These are phyloP conservation scores for Exobasidium rhododendri DNA, from an alignment of 1,284 basidiomycete species.

Conservation along the genomic window DNA sequence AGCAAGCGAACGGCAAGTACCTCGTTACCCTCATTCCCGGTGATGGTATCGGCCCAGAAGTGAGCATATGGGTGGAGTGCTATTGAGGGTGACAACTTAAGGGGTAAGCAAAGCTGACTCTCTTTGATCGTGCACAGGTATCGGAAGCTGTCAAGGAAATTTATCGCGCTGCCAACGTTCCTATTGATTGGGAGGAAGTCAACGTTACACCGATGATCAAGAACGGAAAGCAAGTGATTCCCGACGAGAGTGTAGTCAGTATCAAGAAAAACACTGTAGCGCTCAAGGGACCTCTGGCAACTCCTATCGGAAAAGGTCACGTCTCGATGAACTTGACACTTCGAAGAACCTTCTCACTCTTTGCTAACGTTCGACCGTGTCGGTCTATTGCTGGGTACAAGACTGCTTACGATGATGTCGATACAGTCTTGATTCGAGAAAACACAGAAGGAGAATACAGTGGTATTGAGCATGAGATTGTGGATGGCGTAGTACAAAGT, in stretches of 20 bases:
- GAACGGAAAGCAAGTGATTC: constrained; percentile 94
- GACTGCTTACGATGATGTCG: constrained; percentile 96
- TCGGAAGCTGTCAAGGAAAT: constrained; percentile 77
- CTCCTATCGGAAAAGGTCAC: constrained; percentile 94
- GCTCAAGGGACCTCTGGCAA: constrained; percentile 71
- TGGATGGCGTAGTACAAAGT: constrained; percentile 97
- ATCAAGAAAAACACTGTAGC: constrained; percentile 98
- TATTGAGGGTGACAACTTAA: constrained; percentile 23
- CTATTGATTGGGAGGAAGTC: constrained; percentile 85
- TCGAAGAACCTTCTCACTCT: constrained; percentile 93
- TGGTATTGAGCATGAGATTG: constrained; percentile 95
- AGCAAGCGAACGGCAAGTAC: constrained; percentile 70
- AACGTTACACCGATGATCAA: constrained; percentile 83
- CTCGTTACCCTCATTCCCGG: constrained; percentile 87
- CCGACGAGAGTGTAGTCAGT: constrained; percentile 81
- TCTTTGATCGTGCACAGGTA: constrained; percentile 26
- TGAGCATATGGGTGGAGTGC: not conserved
- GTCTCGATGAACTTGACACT: constrained; percentile 97
- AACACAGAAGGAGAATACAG: constrained; percentile 99
- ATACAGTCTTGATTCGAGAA: constrained; percentile 97
- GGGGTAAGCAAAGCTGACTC: no score
- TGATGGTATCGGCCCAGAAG: constrained; percentile 62
- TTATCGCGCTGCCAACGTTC: constrained; percentile 71
- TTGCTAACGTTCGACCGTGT: constrained; percentile 97
- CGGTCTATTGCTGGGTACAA: constrained; percentile 94